phyloP scores from a whole-genome alignment of 2,329 filamentous ascomycete species.

The Rutstroemia sp. region DNA sequence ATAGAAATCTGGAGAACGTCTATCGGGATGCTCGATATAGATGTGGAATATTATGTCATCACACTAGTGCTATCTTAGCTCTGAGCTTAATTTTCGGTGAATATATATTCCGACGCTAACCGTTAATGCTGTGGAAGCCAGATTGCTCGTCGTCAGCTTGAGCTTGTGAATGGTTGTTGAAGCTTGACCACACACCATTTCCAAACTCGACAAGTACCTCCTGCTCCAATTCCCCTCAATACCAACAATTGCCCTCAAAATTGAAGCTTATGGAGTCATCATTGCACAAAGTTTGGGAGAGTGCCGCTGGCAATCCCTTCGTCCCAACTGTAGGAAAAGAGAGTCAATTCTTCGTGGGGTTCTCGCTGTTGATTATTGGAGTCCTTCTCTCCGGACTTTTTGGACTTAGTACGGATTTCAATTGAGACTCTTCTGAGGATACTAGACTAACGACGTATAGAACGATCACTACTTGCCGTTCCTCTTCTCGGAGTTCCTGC shows the following conservation, averaged over 20 bases:
- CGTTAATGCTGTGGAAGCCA: conserved; percentile 14
- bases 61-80: conserved; percentile 7
- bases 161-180: neutral
- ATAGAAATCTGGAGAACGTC: neutral
- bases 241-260: neutral
- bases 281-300: conserved; percentile 87
- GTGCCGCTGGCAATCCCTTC: conserved; percentile 81
- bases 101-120: conserved; percentile 12
- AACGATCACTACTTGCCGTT: conserved; percentile 73
- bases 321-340: conserved; percentile 72
- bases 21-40: neutral
- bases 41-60: conserved; percentile 1
- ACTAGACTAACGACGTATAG: conserved; percentile 38
- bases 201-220: neutral
- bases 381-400: conserved; percentile 71
- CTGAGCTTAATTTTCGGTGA: conserved; percentile 15
- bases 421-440: neutral
- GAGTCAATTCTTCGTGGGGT: conserved; percentile 76
- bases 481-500: conserved; percentile 76
- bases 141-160: conserved; percentile 15
- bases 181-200: neutral
- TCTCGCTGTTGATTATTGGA: conserved; percentile 65
- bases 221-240: too few species aligned
- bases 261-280: conserved; percentile 63
- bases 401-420: conserved; percentile 64